phyloP scores from a whole-genome alignment of 2,329 filamentous ascomycete species.

The Microascus cirrosus region DNA sequence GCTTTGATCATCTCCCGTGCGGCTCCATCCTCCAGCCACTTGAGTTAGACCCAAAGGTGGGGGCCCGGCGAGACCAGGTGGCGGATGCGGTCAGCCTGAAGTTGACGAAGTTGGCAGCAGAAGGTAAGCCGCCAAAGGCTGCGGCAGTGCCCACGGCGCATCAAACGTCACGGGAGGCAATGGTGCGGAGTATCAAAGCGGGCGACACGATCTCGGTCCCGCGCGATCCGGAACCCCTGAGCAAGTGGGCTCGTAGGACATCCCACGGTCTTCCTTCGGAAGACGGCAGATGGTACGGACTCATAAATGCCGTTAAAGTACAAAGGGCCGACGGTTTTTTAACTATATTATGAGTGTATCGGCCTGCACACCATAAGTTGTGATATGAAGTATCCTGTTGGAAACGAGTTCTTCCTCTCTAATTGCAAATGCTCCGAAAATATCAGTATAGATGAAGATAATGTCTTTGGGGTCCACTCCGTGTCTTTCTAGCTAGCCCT shows the following conservation, averaged over 20 bases:
- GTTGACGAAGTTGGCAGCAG: slow-evolving; percentile 15
- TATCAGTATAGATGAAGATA: slow-evolving; percentile 31
- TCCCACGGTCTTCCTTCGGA: slow-evolving; percentile 25
- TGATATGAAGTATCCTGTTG: slow-evolving; percentile 54
- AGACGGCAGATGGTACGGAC: slow-evolving; percentile 55
- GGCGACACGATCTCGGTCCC: slow-evolving; percentile 34
- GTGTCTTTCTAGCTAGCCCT: slow-evolving; percentile 44
- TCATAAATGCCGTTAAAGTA: slow-evolving; percentile 47
- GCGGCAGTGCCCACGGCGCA: slow-evolving; percentile 2
- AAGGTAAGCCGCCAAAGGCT: not conserved
- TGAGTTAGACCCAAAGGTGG: slow-evolving; percentile 11
- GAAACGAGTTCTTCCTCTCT: slow-evolving; percentile 66
- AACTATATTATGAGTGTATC: slow-evolving; percentile 67
- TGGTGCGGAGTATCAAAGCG: slow-evolving; percentile 20
- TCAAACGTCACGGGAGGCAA: slow-evolving; percentile 12
- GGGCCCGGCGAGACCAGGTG: not conserved
- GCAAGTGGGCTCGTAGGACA: slow-evolving; percentile 43
- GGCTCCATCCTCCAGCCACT: slow-evolving; percentile 33
- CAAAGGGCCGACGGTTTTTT: slow-evolving; percentile 30
- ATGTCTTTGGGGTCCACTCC: slow-evolving; percentile 45
- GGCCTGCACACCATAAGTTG: slow-evolving; percentile 60
- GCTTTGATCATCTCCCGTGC: slow-evolving; percentile 55
- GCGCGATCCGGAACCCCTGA: slow-evolving; percentile 12
- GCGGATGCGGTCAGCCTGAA: slow-evolving; percentile 16
- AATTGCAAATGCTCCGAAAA: slow-evolving; percentile 53